A percentile compares a stretch with the other conserved stretches of the same genome.
These are phyloP conservation scores for Biscutella laevigata DNA, from an alignment of 441 rosid genomes.

Conservation along the genomic window DNA sequence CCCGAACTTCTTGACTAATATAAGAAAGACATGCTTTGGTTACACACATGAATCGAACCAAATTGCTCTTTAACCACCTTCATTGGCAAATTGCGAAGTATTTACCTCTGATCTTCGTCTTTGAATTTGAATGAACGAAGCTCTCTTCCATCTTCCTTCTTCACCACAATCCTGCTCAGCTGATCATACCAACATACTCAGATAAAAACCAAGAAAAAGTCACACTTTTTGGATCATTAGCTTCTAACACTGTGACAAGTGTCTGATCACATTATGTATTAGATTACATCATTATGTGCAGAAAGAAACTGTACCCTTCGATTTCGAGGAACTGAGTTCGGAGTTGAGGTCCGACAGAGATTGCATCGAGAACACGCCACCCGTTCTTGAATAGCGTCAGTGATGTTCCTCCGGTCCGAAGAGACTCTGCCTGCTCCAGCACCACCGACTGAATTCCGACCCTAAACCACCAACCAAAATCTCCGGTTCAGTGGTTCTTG, in stretches of 20 bases:
- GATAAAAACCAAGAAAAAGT: constrained; percentile 5
- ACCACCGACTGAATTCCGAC: constrained; percentile 68
- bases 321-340: constrained; percentile 69
- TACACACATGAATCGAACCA: not conserved
- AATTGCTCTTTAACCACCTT: not conserved
- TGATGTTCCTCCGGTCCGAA: constrained; percentile 81
- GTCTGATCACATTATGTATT: not conserved
- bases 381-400: constrained; percentile 91
- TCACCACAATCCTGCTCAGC: constrained; percentile 83
- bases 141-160: constrained; percentile 73
- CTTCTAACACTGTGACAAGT: not conserved
- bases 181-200: constrained; percentile 52
- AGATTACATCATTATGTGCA: not conserved
- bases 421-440: constrained; percentile 86
- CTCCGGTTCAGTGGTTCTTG: not conserved
- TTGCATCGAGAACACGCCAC: constrained; percentile 80
- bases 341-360: constrained; percentile 69
- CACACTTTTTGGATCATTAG: not conserved
- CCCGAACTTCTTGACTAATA: constrained; percentile 88
- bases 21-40: not conserved
- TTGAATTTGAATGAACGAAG: constrained; percentile 74
- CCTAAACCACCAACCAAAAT: constrained; percentile 30
- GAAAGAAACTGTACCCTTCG: constrained; percentile 50
- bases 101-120: constrained; percentile 81
- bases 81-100: not conserved